Evolutionary conservation across 208 protist genomes (phyloP).

Genomic region (Kentomonas sorsogonicus): DNA sequence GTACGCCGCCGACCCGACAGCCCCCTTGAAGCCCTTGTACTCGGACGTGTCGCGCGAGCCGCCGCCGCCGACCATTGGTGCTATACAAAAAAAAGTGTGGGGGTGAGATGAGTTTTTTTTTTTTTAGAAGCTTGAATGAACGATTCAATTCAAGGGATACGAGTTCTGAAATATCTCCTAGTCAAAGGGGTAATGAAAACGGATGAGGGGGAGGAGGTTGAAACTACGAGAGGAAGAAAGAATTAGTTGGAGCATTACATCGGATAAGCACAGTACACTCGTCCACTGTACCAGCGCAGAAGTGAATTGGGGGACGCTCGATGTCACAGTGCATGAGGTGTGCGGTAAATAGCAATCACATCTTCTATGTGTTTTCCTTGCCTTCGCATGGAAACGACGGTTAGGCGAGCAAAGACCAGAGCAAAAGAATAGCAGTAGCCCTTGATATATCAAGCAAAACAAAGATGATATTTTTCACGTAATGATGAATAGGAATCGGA

Average conservation of each 20-base stretch:
- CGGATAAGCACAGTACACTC: neutral
- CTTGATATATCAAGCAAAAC: neutral
- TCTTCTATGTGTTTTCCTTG: no score
- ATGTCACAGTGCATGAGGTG: no score
- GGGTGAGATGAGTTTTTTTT: constrained; percentile 1
- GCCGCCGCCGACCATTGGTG: constrained; percentile 14
- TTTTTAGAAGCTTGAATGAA: neutral
- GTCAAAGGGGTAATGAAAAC: neutral
- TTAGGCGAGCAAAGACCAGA: neutral
- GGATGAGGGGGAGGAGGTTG: neutral
- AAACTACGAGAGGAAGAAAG: constrained; percentile 7
- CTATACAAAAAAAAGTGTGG: neutral
- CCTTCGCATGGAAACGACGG: neutral
- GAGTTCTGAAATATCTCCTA: neutral
- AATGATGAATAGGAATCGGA: neutral
- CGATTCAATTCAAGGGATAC: no score
- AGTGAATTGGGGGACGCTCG: no score
- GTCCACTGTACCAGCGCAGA: no score
- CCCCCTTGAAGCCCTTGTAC: constrained; percentile 35
- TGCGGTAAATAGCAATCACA: no score
- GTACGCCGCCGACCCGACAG: constrained; percentile 35
- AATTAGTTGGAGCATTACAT: neutral
- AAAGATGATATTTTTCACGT: no score
- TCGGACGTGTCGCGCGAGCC: constrained; percentile 61
- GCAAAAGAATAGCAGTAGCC: neutral